Base-by-base conservation (phyloP, 83 land plant genomes). In the Picea abies region DNA sequence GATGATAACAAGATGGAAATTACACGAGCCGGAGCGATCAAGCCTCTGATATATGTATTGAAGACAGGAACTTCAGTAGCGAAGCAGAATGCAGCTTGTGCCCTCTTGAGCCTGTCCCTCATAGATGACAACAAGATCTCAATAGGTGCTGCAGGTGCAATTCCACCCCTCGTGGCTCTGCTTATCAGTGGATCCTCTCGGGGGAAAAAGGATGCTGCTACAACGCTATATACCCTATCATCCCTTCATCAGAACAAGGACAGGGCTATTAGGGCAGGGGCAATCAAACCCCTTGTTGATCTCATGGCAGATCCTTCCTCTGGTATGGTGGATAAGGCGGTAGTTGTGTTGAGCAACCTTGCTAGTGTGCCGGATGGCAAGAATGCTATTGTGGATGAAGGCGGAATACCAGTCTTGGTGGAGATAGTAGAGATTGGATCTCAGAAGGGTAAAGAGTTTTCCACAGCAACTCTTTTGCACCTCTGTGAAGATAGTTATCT, bases 51-150 rank as follows among this genome's bases (percentile, higher is more conserved):
- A 5, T 83, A 88, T 80, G 93, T 85, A 10, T 80, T 94, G 61
- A 88, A 86, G 60, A 91, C 88, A 20, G 97, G 97, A 15, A 91
- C 95, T 26, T 86, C 86, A 29, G 73, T 82, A 11, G 84, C 93
- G 15, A 94, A 92, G 87, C 91, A 94, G 85, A 94, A 94, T 81
- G 97, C 97, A 4, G 97, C 97, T 0, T 87, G 91, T 35, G 90
- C 95, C 37, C 80, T 94, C 64, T 62, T 90, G 64, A 91, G 87
- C 66, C 88, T 94, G 22, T 85, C 96, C 5, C 70, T 87, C 77
- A 26, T 90, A 35, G 89, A 86, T 22, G 95, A 86, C 67, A 88
- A 87, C 88, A 85, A 84, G 82, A 22, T 44, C 26, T 80, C 85
- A 19, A 94, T 94, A 26, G 97, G 97, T 14, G 88, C 89, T 11